Conservation (phyloP, 257 asterid genomes). For the Scutellaria galericulata region DNA sequence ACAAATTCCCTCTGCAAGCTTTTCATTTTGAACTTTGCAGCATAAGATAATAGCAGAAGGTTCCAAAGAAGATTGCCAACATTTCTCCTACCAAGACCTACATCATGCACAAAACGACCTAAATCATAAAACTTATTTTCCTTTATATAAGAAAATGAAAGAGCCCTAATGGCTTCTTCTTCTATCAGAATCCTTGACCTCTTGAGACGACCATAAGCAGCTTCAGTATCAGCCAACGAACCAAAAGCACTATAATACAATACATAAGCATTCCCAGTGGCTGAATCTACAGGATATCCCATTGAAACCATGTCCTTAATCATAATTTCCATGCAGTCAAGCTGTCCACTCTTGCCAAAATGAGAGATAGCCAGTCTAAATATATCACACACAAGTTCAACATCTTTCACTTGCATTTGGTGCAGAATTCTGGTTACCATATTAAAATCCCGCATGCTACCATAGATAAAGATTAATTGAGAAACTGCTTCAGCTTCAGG, state of each 20-base stretch:
- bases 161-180: conserved; percentile 82
- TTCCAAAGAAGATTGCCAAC: conserved; percentile 94
- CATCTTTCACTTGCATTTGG: conserved; percentile 53
- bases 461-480: conserved; percentile 54
- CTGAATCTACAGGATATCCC: conserved; percentile 73
- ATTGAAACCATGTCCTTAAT: conserved; percentile 68
- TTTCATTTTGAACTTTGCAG: conserved; percentile 92
- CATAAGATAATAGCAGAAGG: conserved; percentile 80
- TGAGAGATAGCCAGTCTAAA: conserved; percentile 51
- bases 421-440: conserved; percentile 54
- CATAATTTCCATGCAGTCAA: conserved; percentile 71
- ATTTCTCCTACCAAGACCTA: conserved; percentile 88
- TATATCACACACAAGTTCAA: conserved; percentile 42
- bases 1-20: conserved; percentile 89
- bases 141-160: conserved; percentile 74
- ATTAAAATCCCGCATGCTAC: conserved; percentile 49
- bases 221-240: conserved; percentile 67
- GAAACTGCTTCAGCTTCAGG: conserved; percentile 57
- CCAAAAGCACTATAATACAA: conserved; percentile 65
- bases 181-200: conserved; percentile 84
- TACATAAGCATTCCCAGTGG: conserved; percentile 77
- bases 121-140: conserved; percentile 63
- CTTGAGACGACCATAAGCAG: conserved; percentile 76
- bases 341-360: conserved; percentile 77
- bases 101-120: conserved; percentile 71